phyloP scores from a whole-genome alignment of 2,329 filamentous ascomycete species.

The Fonsecaea pedrosoi region DNA sequence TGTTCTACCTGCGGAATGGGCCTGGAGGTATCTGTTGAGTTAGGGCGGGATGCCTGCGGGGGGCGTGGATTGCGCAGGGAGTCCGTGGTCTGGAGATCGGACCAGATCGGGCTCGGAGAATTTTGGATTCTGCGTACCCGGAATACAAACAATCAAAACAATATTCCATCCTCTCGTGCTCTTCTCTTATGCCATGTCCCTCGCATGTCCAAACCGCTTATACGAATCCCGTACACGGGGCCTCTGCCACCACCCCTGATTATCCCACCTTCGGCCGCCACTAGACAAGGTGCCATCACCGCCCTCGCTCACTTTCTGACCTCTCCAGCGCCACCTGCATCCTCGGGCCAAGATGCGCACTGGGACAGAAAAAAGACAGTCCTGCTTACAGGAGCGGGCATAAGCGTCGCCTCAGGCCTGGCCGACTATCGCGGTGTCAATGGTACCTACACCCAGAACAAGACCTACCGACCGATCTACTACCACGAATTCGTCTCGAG shows the following conservation, averaged over 20 bases:
- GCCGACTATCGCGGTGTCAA: conserved; percentile 90
- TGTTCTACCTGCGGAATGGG: too few relatives aligned
- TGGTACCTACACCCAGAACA: conserved; percentile 92
- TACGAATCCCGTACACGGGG: conserved; percentile 90
- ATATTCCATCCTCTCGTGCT: conserved; percentile 8
- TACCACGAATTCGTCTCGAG: conserved; percentile 83
- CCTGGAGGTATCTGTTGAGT: too few relatives aligned
- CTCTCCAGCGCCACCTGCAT: conserved; percentile 50
- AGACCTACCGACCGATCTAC: conserved; percentile 88
- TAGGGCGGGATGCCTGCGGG: background rate
- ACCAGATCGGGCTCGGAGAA: background rate
- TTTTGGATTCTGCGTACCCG: background rate
- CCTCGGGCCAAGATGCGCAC: conserved; percentile 56
- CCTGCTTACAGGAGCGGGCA: conserved; percentile 80
- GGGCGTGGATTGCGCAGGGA: background rate
- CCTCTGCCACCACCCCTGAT: conserved; percentile 77
- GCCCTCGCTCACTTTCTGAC: conserved; percentile 80
- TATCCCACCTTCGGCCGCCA: conserved; percentile 73
- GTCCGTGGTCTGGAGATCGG: background rate
- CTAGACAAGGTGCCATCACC: conserved; percentile 73
- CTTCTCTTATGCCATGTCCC: conserved; percentile 42
- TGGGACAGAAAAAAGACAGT: conserved; percentile 54
- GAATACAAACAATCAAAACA: background rate
- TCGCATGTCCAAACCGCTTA: conserved; percentile 72
- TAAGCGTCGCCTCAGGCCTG: conserved; percentile 90